phyloP scores from a whole-genome alignment of 2,329 filamentous ascomycete genomes.

The Exophiala dermatitidis region DNA sequence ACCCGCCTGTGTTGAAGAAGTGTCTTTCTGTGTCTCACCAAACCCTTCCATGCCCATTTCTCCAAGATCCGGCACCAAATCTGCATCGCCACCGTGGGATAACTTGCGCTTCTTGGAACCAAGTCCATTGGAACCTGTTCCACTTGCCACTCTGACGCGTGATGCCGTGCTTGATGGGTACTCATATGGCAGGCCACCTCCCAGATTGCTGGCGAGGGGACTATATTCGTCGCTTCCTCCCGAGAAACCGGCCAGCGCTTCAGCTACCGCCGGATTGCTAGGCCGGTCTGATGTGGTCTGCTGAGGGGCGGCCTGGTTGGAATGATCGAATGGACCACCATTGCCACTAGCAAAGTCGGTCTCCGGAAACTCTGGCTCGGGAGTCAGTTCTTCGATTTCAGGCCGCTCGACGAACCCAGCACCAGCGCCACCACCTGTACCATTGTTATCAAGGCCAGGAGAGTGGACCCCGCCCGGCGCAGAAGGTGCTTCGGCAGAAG shows the following conservation, averaged over 20 bases:
- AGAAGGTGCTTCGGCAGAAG: conserved; percentile 39
- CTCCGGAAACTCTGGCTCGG: conserved; percentile 15
- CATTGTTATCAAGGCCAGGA: neutral
- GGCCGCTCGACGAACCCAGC: conserved; percentile 15
- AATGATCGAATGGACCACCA: neutral
- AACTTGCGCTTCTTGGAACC: conserved; percentile 46
- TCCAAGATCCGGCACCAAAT: conserved; percentile 35
- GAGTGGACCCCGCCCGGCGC: conserved; percentile 4
- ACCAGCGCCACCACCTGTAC: neutral
- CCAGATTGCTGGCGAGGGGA: neutral
- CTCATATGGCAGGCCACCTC: conserved; percentile 1
- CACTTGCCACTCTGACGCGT: conserved; percentile 12
- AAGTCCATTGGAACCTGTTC: conserved; percentile 28
- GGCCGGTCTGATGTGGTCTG: neutral
- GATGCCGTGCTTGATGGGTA: conserved; percentile 15
- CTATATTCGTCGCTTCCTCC: conserved; percentile 6
- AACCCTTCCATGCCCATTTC: conserved; percentile 26
- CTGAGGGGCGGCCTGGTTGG: neutral
- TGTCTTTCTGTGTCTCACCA: conserved; percentile 1
- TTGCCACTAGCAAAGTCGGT: conserved; percentile 3
- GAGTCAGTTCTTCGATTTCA: conserved; percentile 26
- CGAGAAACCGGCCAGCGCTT: conserved; percentile 21
- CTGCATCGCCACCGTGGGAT: conserved; percentile 35
- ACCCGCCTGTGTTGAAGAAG: neutral
- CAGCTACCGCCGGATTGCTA: conserved; percentile 23